Percentiles rank a stretch among this genome's conserved stretches.
Evolutionary conservation across 2,329 filamentous ascomycete genomes (phyloP).

Genomic region (Aspergillus ochraceus): DNA sequence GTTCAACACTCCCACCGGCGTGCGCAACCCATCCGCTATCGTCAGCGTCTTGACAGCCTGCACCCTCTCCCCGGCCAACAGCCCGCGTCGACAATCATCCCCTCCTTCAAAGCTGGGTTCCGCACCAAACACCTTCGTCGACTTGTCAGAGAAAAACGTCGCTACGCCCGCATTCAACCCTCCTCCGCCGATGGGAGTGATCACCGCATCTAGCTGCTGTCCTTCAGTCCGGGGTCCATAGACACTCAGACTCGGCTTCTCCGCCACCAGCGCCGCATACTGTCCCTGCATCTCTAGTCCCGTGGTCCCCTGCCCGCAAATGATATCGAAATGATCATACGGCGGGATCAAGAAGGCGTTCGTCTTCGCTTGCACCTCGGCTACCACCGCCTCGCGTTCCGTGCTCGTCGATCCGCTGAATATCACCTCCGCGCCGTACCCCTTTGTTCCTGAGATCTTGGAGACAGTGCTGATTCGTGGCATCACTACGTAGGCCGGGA

Average conservation of each 20-base stretch:
- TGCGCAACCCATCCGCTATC: constrained; percentile 84
- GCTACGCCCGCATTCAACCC: constrained; percentile 84
- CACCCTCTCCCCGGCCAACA: constrained; percentile 65
- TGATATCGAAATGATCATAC: constrained; percentile 89
- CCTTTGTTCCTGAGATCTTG: constrained; percentile 80
- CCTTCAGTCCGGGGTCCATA: constrained; percentile 11
- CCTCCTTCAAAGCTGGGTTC: constrained; percentile 82
- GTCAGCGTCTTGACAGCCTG: constrained; percentile 71
- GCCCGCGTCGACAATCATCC: constrained; percentile 75
- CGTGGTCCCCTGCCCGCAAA: constrained; percentile 89
- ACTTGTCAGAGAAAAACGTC: constrained; percentile 67
- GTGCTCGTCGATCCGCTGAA: constrained; percentile 78
- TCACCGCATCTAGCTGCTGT: constrained; percentile 63
- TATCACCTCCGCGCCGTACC: constrained; percentile 74
- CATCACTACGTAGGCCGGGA: constrained; percentile 90
- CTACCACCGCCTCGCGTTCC: constrained; percentile 78
- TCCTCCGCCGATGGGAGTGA: constrained; percentile 83
- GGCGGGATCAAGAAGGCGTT: constrained; percentile 81
- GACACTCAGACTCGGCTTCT: constrained; percentile 26
- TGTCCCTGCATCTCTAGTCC: constrained; percentile 81
- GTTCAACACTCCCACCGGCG: constrained; percentile 73
- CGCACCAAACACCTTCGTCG: constrained; percentile 77
- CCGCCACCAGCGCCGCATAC: constrained; percentile 55
- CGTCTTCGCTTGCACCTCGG: constrained; percentile 67
- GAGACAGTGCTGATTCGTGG: constrained; percentile 78